Percentiles rank a stretch among this genome's conserved stretches.
Conservation (phyloP, 1,284 basidiomycete species). For the Gymnopus androsaceus region DNA sequence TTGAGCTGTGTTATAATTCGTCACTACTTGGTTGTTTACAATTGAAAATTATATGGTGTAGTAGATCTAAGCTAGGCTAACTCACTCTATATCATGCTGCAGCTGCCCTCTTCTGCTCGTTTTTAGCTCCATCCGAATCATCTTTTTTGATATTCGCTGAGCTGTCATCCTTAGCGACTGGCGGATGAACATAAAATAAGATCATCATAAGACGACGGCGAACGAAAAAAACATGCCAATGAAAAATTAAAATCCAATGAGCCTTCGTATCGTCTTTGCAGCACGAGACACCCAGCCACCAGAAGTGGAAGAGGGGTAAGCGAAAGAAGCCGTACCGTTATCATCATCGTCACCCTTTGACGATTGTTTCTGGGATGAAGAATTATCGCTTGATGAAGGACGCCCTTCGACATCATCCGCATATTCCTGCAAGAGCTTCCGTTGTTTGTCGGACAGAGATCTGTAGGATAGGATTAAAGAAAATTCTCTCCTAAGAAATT, state of each 20-base stretch:
- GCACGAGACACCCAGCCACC: constrained; percentile 70
- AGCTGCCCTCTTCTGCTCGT: constrained; percentile 41
- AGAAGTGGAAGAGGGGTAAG: constrained; percentile 51
- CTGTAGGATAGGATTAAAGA: constrained; percentile 43
- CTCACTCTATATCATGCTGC: constrained; percentile 38
- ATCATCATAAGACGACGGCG: constrained; percentile 6
- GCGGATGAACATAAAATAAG: constrained; percentile 14
- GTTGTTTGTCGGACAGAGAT: constrained; percentile 80
- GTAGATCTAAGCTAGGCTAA: constrained; percentile 18
- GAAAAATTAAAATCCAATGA: constrained; percentile 68
- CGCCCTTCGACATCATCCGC: constrained; percentile 91
- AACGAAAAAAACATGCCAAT: constrained; percentile 40
- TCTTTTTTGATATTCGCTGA: constrained; percentile 19
- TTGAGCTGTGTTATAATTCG: constrained; percentile 13
- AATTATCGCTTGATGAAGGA: constrained; percentile 24
- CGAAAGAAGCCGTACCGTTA: constrained; percentile 77
- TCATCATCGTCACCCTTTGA: constrained; percentile 40
- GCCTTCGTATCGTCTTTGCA: constrained; percentile 66
- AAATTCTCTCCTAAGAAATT: constrained; percentile 17
- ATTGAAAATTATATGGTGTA: constrained; percentile 15
- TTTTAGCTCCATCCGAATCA: constrained; percentile 30
- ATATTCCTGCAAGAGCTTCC: constrained; percentile 85
- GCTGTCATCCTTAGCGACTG: constrained; percentile 14
- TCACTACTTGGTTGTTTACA: constrained; percentile 5
- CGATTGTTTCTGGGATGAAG: constrained; percentile 28